Evolutionary conservation across 768 basidiomycete species (phyloP), one percentile per base, ranked within the genome.

Genomic region (Termitomyces sp.): DNA sequence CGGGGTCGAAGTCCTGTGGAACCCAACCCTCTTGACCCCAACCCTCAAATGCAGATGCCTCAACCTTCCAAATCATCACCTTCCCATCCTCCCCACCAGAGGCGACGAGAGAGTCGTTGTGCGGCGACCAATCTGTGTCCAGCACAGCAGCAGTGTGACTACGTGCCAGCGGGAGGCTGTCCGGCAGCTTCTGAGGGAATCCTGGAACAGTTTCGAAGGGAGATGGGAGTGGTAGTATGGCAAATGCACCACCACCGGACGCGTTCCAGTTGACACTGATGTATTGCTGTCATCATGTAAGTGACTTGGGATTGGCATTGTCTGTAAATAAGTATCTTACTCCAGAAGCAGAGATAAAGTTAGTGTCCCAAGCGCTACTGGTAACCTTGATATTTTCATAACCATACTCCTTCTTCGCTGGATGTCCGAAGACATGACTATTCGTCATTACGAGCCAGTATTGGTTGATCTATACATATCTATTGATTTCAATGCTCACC

Each of bases 41-140:
- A 9, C 86, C 91, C 42, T 92, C 91, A 64, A 98, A 97, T 36
- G 74, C 69, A 51, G 72, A 70, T 2, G 79, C 63, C 38, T 85
- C 84, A 55, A 98, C 87, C 71, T 93, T 91, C 90, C 94, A 98
- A 70, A 99, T 82, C 77, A 93, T 84, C 65, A 91, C 83, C 69
- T 96, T 94, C 46, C 96, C 94, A 71, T 99, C 97, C 73, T 99
- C 96, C 52, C 91, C 94, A 16, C 84, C 93, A 0, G 94, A 96
- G 2, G 91, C 96, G 66, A 97, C 91, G 68, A 96, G 80, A 7
- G 84, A 79, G 75, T 98, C 96, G 69, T 95, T 89, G 73, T 96
- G 94, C 0, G 95, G 96, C 0, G 91, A 93, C 94, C 95, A 98
- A 70, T 91, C 92, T 0, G 96, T 98, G 75, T 98, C 96, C 40